Evolutionary conservation across 331 rosid genomes (phyloP).

Genomic region (Rosa hybrid): DNA sequence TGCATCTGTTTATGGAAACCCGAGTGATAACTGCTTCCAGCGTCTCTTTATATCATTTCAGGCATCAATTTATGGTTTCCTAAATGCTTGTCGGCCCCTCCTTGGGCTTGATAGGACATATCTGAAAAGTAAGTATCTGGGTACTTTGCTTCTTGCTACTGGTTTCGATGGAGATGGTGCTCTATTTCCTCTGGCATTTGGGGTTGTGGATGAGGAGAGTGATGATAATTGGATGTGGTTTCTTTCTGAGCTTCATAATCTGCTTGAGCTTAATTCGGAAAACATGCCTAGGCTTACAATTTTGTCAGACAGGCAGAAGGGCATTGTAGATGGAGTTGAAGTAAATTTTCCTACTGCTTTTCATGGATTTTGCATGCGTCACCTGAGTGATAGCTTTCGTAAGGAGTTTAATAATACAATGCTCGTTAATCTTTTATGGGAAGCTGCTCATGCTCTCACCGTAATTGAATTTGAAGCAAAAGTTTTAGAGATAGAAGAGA

Average conservation of each 20-base stretch:
- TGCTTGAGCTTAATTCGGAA: constrained; percentile 85
- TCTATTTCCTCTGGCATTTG: constrained; percentile 86
- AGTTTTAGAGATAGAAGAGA: constrained; percentile 71
- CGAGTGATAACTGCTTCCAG: constrained; percentile 68
- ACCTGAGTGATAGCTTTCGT: constrained; percentile 83
- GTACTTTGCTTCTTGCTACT: constrained; percentile 79
- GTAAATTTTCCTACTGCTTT: constrained; percentile 91
- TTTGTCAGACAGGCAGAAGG: constrained; percentile 85
- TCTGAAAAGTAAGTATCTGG: constrained; percentile 85
- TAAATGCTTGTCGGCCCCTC: constrained; percentile 83
- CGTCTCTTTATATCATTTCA: constrained; percentile 84
- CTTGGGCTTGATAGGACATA: constrained; percentile 86
- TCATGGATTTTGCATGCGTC: constrained; percentile 93
- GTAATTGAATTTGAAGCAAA: constrained; percentile 80
- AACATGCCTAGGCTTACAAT: constrained; percentile 93
- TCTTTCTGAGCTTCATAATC: constrained; percentile 82
- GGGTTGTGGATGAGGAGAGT: constrained; percentile 91
- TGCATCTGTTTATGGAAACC: constrained; percentile 76
- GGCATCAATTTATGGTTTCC: constrained; percentile 83
- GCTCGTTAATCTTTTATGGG: constrained; percentile 84
- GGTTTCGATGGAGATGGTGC: constrained; percentile 90
- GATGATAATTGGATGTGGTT: constrained; percentile 98
- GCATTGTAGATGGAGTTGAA: constrained; percentile 85
- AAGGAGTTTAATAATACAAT: constrained; percentile 82
- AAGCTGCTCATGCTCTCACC: constrained; percentile 83